Base-by-base conservation (phyloP, 179 eudicot genomes). In the Pouteria campechiana region DNA sequence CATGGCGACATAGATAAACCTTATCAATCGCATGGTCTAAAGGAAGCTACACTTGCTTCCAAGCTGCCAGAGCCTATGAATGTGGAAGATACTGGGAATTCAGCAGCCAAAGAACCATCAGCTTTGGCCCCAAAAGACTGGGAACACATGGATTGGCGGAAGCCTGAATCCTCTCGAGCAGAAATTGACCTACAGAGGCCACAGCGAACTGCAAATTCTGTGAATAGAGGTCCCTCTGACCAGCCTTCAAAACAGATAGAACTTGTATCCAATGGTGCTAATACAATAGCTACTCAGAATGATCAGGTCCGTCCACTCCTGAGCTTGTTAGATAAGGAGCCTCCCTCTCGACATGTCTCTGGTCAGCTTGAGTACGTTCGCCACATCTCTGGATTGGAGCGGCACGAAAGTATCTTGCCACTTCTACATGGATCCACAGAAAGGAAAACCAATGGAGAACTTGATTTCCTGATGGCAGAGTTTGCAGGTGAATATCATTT, bases 401-500 rank as follows among this genome's bases (percentile, higher is more conserved):
- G 59, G 21, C 67, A 66, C 38, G 81, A 69, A 55, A 70, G 60
- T 31, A 52, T 70, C 34, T 63, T 70, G 49, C 76, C 81, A 40
- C 76, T 66, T 52, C 32, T 74, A 46, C 73, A 69, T 59, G 54
- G 63, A 34, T 79, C 98, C 36, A 66, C 53, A 51, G 98, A 87
- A 40, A 90, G 65, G 58, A 90, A 73, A 57, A 53, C 64, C 40
- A 86, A 82, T 61, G 98, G 92, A 15, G 77, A 67, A 61, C 74
- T 79, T 15, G 96, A 90, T 52, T 82, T 72, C 59, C 73, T 79
- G 61, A 81, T 79, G 94, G 87, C 87, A 19, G 92, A 90, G 60
- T 79, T 79, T 63, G 81, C 96, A 64, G 97, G 98, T 86, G 52
- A n/a, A n/a, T n/a, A n/a, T n/a, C n/a, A n/a, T n/a, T n/a, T n/a